These are phyloP conservation scores for Parastagonospora avenae DNA, from an alignment of 2,329 filamentous ascomycete genomes.

Conservation along the genomic window DNA sequence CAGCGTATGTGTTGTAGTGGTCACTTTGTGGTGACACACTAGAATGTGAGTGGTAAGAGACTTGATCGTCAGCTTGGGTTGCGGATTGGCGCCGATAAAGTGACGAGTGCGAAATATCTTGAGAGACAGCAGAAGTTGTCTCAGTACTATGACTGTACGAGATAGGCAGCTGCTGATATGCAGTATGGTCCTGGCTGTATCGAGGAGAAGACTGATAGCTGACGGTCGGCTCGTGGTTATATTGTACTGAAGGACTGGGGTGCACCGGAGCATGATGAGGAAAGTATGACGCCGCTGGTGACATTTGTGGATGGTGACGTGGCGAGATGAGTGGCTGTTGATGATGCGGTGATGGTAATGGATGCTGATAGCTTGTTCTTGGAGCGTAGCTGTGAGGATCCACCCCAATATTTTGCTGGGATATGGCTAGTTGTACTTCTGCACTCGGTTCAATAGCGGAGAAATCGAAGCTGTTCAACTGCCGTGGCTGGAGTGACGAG, in stretches of 20 bases:
- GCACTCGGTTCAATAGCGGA: conserved; percentile 21
- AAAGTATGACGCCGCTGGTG: conserved; percentile 39
- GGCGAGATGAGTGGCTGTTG: conserved; percentile 38
- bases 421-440: conserved; percentile 10
- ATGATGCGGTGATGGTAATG: conserved; percentile 38
- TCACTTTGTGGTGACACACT: conserved; percentile 29
- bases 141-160: conserved; percentile 29
- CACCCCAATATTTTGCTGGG: conserved; percentile 21
- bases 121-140: conserved; percentile 25
- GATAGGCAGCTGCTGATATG: conserved; percentile 34
- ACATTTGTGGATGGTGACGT: conserved; percentile 36
- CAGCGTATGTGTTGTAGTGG: conserved; percentile 28
- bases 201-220: conserved; percentile 25
- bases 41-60: conserved; percentile 26
- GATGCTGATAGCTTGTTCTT: conserved; percentile 35
- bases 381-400: conserved; percentile 25
- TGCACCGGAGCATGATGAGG: conserved; percentile 38
- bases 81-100: conserved; percentile 30
- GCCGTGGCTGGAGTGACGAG: conserved; percentile 36
- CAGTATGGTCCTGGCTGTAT: conserved; percentile 26
- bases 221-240: conserved; percentile 21
- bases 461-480: conserved; percentile 35
- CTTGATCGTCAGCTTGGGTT: conserved; percentile 28
- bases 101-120: conserved; percentile 23
- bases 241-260: conserved; percentile 27